Evolutionary conservation across 208 protist genomes (phyloP).

Genomic region (Entamoeba invadens): DNA sequence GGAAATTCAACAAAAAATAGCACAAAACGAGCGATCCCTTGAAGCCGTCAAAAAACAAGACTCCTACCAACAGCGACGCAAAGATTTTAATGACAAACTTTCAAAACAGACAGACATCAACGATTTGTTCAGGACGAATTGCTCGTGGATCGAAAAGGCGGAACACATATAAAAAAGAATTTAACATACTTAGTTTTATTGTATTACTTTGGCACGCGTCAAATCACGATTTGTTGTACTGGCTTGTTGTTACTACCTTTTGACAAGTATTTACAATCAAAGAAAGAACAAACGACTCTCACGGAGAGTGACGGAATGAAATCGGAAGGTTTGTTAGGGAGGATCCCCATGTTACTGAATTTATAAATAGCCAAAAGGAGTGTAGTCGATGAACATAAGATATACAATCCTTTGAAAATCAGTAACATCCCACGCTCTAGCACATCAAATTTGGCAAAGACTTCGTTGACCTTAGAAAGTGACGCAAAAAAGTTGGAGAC

Average conservation of each 20-base stretch:
- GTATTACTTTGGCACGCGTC: too few species aligned
- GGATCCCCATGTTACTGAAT: not conserved
- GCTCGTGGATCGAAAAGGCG: not conserved
- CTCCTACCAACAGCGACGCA: not conserved
- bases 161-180: too few species aligned
- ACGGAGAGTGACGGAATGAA: not conserved
- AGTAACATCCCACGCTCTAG: not conserved
- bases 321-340: not conserved
- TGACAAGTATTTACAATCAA: not conserved
- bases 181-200: too few species aligned
- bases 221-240: not conserved
- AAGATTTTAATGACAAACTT: not conserved
- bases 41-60: not conserved
- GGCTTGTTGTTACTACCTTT: not conserved
- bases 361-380: not conserved
- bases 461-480: not conserved
- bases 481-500: not conserved
- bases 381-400: not conserved
- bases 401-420: not conserved
- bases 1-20: not conserved
- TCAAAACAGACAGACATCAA: not conserved
- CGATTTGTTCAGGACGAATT: not conserved
- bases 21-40: not conserved
- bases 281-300: not conserved
- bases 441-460: not conserved